These are phyloP conservation scores for Saksenaea oblongispora DNA, from an alignment of 371 early-diverging fungal genomes.

Conservation along the genomic window DNA sequence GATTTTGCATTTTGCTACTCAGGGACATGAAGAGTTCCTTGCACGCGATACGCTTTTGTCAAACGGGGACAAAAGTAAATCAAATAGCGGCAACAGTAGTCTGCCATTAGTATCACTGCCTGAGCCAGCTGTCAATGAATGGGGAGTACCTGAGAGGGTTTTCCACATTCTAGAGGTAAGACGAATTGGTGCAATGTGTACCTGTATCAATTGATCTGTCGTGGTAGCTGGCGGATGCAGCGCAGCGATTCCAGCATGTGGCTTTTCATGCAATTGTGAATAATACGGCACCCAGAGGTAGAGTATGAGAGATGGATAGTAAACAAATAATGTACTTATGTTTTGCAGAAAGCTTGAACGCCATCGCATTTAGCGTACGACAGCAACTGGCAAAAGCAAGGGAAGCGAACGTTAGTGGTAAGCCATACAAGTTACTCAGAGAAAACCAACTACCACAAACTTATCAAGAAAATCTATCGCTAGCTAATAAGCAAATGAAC, in stretches of 20 bases:
- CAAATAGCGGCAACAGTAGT: conserved; percentile 21
- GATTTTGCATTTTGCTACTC: conserved; percentile 33
- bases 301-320: not conserved
- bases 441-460: conserved; percentile 10
- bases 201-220: not conserved
- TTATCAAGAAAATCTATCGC: conserved; percentile 10
- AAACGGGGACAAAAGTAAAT: conserved; percentile 8
- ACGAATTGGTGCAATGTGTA: not conserved
- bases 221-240: conserved; percentile 24
- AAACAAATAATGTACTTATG: not conserved
- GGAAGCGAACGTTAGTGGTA: conserved; percentile 8
- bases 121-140: conserved; percentile 34
- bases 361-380: conserved; percentile 25
- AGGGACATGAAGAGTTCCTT: conserved; percentile 39
- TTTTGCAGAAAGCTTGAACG: conserved; percentile 22
- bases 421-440: conserved; percentile 5
- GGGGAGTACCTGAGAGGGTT: conserved; percentile 40
- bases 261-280: conserved; percentile 24
- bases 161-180: conserved; percentile 26
- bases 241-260: conserved; percentile 18
- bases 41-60: conserved; percentile 12
- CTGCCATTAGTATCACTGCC: conserved; percentile 24
- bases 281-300: conserved; percentile 23
- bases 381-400: conserved; percentile 12
- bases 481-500: not conserved